Percentiles rank a stretch among this genome's conserved stretches.
Evolutionary conservation across 108 stramenopile species (phyloP).

Genomic region (Parmales sp.): DNA sequence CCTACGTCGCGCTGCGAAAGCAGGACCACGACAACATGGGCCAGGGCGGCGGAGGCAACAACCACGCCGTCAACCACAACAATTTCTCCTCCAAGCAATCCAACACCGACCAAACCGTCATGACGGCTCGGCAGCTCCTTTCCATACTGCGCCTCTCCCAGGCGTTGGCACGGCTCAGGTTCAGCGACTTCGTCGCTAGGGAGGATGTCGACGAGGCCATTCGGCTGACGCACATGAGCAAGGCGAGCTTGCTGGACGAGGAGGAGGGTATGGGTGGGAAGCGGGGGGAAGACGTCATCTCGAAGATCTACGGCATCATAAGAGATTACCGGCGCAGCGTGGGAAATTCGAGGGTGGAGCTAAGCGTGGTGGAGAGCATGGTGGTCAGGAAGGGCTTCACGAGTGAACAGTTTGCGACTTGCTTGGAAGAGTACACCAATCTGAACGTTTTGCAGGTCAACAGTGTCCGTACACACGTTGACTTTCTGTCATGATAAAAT

Average conservation of each 20-base stretch:
- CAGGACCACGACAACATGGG: constrained; percentile 51
- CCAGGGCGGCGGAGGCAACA: constrained; percentile 24
- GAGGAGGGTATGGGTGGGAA: neutral
- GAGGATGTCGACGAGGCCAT: constrained; percentile 98
- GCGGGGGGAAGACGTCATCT: constrained; percentile 55
- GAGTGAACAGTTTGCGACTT: constrained; percentile 58
- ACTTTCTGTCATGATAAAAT: too few relatives aligned
- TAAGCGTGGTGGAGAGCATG: constrained; percentile 63
- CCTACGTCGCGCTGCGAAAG: constrained; percentile 82
- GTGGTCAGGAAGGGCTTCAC: constrained; percentile 80
- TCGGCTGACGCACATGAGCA: constrained; percentile 69
- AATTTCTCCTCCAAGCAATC: constrained; percentile 20
- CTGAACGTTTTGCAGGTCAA: constrained; percentile 64
- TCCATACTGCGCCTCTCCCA: constrained; percentile 91
- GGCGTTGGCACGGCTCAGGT: constrained; percentile 88
- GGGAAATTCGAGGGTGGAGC: constrained; percentile 26
- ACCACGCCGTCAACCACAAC: constrained; percentile 24
- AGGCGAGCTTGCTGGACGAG: constrained; percentile 49
- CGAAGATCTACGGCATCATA: constrained; percentile 62
- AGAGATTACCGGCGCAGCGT: constrained; percentile 53
- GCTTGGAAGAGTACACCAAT: constrained; percentile 73
- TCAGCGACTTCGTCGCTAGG: constrained; percentile 77
- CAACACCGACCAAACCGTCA: constrained; percentile 76
- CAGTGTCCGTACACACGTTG: constrained; percentile 49
- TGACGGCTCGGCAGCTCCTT: constrained; percentile 94